Conservation (phyloP, 129 eudicot species). For the Chrysanthemum makinoi region DNA sequence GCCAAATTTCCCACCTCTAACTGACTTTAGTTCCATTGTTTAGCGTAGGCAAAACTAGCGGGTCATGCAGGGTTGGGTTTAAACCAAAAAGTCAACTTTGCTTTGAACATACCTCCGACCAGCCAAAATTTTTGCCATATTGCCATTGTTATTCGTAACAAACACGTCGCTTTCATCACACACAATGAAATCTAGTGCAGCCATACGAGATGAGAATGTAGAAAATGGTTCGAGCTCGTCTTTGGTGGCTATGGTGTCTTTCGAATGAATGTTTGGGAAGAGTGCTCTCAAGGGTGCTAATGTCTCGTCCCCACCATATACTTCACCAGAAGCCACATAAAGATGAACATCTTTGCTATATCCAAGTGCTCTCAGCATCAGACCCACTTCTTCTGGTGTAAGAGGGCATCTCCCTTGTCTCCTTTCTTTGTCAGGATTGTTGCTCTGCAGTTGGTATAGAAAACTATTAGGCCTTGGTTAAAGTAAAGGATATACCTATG, state of each 20-base stretch:
- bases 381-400: conserved; percentile 92
- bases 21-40: too few relatives aligned
- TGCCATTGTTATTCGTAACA: conserved; percentile 85
- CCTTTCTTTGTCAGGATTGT: conserved; percentile 79
- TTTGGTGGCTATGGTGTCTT: conserved; percentile 66
- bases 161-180: conserved; percentile 83
- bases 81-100: conserved; percentile 7
- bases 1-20: too few relatives aligned
- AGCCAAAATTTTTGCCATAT: conserved; percentile 88
- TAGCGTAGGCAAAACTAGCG: too few relatives aligned
- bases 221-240: conserved; percentile 72
- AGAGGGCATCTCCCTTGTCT: conserved; percentile 93
- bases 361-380: conserved; percentile 90
- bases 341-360: conserved; percentile 63
- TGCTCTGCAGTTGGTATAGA: conserved; percentile 40
- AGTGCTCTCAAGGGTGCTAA: conserved; percentile 83
- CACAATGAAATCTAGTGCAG: conserved; percentile 87
- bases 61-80: not conserved
- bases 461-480: conserved; percentile 12
- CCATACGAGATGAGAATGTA: conserved; percentile 84
- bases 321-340: conserved; percentile 89
- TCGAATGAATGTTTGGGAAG: conserved; percentile 78
- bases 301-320: conserved; percentile 84
- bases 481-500: not conserved
- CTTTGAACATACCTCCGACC: conserved; percentile 58